Evolutionary conservation across 805 yeast genomes (phyloP).

Genomic region (Candida succiphila): DNA sequence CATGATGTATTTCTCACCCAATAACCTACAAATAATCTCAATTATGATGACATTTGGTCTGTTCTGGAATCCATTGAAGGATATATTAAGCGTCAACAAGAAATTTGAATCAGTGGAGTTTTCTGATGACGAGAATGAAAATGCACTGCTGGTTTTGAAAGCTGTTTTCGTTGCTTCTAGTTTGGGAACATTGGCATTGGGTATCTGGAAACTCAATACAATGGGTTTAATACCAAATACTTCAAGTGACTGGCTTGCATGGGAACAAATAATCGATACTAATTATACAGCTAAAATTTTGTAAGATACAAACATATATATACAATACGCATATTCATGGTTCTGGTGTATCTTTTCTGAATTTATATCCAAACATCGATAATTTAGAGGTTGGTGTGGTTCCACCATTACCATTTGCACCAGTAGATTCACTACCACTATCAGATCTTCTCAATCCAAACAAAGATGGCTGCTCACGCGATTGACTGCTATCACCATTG

Average conservation of each 20-base stretch:
- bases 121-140: constrained; percentile 6
- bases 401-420: constrained; percentile 2
- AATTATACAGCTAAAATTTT: not conserved
- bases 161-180: constrained; percentile 25
- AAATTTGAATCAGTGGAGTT: constrained; percentile 33
- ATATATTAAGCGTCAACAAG: constrained; percentile 46
- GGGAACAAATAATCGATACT: constrained; percentile 40
- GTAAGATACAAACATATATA: not conserved
- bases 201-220: constrained; percentile 71
- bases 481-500: not conserved
- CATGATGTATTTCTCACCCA: constrained; percentile 92
- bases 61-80: constrained; percentile 66
- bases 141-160: constrained; percentile 16
- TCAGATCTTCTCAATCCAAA: constrained; percentile 15
- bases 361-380: constrained; percentile 2
- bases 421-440: constrained; percentile 4
- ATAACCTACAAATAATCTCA: constrained; percentile 80
- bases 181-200: constrained; percentile 54
- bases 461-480: constrained; percentile 6
- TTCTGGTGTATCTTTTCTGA: not conserved
- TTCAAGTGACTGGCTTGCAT: constrained; percentile 84
- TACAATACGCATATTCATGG: not conserved
- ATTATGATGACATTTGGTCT: constrained; percentile 84
- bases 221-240: constrained; percentile 91
- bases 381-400: not conserved